Evolutionary conservation across 495 filamentous ascomycete genomes (phyloP).

Genomic region (Parachaetomium inaequale): DNA sequence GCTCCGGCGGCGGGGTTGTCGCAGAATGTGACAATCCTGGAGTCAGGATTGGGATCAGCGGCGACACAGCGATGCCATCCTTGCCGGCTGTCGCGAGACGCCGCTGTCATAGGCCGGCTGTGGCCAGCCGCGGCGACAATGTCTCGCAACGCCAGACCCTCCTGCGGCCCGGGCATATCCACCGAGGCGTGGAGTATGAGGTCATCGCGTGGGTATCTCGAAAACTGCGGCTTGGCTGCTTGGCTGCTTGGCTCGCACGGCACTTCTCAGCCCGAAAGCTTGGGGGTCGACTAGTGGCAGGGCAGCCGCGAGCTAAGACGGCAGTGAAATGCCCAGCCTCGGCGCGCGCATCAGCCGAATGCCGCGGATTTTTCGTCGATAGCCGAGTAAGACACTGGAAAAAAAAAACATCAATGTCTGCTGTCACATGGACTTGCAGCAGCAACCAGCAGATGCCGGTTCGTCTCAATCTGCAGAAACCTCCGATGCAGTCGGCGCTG

Average conservation of each 20-base stretch:
- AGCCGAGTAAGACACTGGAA: background rate
- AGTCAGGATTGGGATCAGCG: slow-evolving; percentile 14
- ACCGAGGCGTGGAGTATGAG: slow-evolving; percentile 13
- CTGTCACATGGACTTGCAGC: background rate
- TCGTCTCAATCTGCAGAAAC: slow-evolving; percentile 7
- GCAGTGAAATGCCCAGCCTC: no score
- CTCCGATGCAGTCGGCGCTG: background rate
- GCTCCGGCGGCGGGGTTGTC: background rate
- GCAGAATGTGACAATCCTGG: slow-evolving; percentile 12
- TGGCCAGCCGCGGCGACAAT: background rate
- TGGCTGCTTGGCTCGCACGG: slow-evolving; percentile 9
- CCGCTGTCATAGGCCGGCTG: slow-evolving; percentile 1
- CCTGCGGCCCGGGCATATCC: slow-evolving; percentile 1
- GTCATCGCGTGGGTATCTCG: slow-evolving; percentile 7
- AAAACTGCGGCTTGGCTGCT: background rate
- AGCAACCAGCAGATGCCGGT: background rate
- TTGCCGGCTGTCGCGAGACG: background rate
- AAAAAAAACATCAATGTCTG: background rate
- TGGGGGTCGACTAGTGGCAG: no score
- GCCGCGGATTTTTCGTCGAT: background rate
- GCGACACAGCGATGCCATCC: background rate
- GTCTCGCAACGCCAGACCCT: background rate
- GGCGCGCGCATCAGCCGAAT: no score
- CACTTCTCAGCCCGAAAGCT: background rate
- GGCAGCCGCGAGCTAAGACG: no score